Evolutionary conservation across 2,329 filamentous ascomycete species (phyloP).

Genomic region (Camillea tinctor): DNA sequence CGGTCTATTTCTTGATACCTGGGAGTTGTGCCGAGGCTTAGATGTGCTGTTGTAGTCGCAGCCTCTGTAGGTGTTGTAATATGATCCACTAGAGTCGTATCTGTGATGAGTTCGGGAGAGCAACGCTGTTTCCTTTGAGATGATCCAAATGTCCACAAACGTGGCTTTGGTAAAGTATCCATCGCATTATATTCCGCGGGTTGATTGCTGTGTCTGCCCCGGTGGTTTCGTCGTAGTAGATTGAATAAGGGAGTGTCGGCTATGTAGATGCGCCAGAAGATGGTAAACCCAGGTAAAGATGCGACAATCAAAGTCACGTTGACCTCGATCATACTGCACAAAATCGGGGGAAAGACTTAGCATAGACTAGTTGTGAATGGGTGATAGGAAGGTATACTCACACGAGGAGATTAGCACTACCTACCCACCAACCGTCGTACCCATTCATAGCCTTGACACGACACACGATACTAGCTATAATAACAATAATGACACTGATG

Average conservation of each 20-base stretch:
- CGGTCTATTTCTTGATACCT: no score
- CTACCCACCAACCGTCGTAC: no score
- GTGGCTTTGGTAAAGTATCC: neutral
- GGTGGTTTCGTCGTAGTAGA: neutral
- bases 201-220: neutral
- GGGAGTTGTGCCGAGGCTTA: no score
- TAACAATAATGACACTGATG: constrained; percentile 1
- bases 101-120: no score
- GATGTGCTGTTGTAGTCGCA: no score
- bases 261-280: neutral
- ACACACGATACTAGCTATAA: no score
- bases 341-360: neutral
- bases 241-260: neutral
- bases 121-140: neutral
- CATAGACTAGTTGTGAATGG: neutral
- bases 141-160: neutral
- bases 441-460: no score
- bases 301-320: neutral
- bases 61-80: no score
- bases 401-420: no score
- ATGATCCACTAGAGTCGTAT: no score
- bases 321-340: neutral
- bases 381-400: neutral
- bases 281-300: neutral
- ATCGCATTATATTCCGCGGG: neutral